These are phyloP conservation scores for Microsporum canis DNA, from an alignment of 2,329 filamentous ascomycete genomes.

Conservation along the genomic window DNA sequence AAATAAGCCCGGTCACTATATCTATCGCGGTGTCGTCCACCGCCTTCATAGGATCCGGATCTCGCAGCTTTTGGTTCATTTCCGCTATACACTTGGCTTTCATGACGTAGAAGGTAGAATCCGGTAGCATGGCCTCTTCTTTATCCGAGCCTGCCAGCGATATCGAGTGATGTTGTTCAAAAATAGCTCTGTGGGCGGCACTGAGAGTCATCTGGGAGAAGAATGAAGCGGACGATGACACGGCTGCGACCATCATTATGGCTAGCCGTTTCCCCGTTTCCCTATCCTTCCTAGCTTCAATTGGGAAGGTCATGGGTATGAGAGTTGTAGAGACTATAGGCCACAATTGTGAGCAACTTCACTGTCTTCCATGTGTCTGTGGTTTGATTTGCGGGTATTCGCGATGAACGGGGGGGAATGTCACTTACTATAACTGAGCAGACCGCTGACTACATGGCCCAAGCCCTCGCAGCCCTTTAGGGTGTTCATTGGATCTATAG, in stretches of 20 bases:
- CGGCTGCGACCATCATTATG: conserved; percentile 24
- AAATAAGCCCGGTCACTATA: conserved; percentile 29
- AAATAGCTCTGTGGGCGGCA: conserved; percentile 29
- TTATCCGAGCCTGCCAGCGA: conserved; percentile 14
- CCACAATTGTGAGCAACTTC: neutral
- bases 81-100: conserved; percentile 27
- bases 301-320: conserved; percentile 31
- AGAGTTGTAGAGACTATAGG: conserved; percentile 25
- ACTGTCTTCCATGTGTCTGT: neutral
- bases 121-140: conserved; percentile 18
- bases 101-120: conserved; percentile 31
- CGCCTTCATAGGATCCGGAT: conserved; percentile 21
- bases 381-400: too few species aligned
- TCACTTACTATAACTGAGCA: conserved; percentile 8
- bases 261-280: conserved; percentile 19
- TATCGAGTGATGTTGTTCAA: conserved; percentile 20
- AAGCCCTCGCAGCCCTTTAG: conserved; percentile 5
- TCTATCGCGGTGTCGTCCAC: conserved; percentile 25
- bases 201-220: conserved; percentile 31
- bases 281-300: conserved; percentile 20
- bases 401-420: neutral
- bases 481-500: conserved; percentile 7
- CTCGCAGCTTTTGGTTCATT: conserved; percentile 24
- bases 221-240: conserved; percentile 28
- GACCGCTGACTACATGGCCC: neutral